These are phyloP conservation scores for Tritrichomonas foetus DNA, from an alignment of 208 protist genomes.

Conservation along the genomic window DNA sequence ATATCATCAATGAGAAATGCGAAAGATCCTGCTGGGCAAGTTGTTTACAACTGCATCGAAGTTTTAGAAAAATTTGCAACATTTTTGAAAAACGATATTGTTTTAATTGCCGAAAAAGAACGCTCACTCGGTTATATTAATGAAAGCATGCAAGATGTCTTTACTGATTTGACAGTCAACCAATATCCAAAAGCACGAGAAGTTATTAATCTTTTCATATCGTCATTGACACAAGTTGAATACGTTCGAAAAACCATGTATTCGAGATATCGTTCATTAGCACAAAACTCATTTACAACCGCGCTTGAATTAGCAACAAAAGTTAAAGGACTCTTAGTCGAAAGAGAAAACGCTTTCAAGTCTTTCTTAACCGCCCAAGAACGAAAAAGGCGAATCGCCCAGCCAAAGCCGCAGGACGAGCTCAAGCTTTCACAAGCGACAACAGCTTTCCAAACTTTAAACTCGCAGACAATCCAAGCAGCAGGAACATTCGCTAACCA, in stretches of 20 bases:
- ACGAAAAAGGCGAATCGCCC: neutral
- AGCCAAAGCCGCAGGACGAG: neutral
- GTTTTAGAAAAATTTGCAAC: conserved; percentile 12
- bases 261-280: neutral
- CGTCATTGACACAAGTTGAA: neutral
- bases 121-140: conserved; percentile 12
- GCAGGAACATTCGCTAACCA: neutral
- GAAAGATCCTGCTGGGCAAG: neutral
- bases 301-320: neutral
- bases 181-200: neutral
- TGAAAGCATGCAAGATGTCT: neutral
- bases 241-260: conserved; percentile 33
- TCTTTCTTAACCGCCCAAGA: neutral
- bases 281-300: neutral
- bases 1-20: too few relatives aligned
- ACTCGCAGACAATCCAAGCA: conserved; percentile 23
- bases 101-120: conserved; percentile 12
- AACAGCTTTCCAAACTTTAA: neutral
- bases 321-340: neutral
- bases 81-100: neutral
- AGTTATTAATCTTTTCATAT: conserved; percentile 11
- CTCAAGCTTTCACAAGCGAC: neutral
- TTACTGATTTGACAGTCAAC: neutral
- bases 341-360: neutral
- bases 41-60: neutral